A percentile compares a stretch with the other conserved stretches of the same genome.
phyloP scores from a whole-genome alignment of 805 yeast species.

The Wickerhamiella alocasiicola region DNA sequence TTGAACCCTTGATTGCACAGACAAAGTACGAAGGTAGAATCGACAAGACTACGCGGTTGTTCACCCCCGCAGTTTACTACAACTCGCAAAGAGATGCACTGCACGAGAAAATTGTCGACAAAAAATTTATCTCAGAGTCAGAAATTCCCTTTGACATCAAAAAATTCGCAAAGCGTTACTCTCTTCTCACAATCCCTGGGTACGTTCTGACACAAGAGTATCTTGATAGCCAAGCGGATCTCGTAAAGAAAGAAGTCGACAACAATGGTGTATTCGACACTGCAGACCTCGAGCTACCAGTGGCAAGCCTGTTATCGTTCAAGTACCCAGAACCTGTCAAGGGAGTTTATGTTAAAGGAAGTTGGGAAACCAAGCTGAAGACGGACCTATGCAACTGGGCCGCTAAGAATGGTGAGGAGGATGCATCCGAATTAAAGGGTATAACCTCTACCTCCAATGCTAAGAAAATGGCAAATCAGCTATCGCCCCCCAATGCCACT shows the following conservation, averaged over 20 bases:
- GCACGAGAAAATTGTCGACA: background rate
- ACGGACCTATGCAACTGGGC: constrained; percentile 1
- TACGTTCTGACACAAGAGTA: constrained; percentile 7
- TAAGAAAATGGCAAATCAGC: background rate
- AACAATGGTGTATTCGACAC: constrained; percentile 14
- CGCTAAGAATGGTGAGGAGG: background rate
- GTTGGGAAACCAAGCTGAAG: constrained; percentile 8
- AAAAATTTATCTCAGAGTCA: constrained; percentile 3
- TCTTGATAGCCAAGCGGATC: background rate
- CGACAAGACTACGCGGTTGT: constrained; percentile 9
- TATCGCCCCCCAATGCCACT: constrained; percentile 1
- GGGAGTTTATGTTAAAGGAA: constrained; percentile 1
- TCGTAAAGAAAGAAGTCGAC: constrained; percentile 7
- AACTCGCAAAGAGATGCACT: constrained; percentile 7
- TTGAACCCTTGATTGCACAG: background rate
- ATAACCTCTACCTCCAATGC: background rate
- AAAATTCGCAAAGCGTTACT: constrained; percentile 12
- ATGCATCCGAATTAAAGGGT: background rate
- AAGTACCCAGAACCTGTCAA: constrained; percentile 10
- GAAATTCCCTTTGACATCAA: constrained; percentile 9
- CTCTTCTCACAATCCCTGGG: constrained; percentile 2
- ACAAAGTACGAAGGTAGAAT: background rate
- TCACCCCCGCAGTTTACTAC: constrained; percentile 13
- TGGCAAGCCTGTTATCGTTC: constrained; percentile 6
- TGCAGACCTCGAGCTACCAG: constrained; percentile 12